Evolutionary conservation across 2,329 filamentous ascomycete species (phyloP).

Genomic region (Alternaria triticimaculans): DNA sequence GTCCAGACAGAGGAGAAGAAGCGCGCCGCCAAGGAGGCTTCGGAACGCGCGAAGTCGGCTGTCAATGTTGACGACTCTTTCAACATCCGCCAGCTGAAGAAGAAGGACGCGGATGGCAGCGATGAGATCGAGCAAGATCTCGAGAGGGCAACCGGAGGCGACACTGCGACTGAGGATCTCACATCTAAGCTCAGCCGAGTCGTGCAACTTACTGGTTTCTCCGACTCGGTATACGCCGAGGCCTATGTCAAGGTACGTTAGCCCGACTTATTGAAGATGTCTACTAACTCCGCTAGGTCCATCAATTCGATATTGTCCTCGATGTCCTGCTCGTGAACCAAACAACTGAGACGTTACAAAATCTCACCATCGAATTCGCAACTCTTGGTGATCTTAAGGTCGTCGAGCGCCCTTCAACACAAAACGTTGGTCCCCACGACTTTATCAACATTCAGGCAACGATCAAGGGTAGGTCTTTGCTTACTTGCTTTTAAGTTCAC

Average conservation of each 20-base stretch:
- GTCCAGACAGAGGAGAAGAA: slow-evolving; percentile 98
- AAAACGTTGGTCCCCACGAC: slow-evolving; percentile 93
- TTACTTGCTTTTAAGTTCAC: background rate
- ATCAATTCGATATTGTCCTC: slow-evolving; percentile 97
- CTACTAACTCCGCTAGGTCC: slow-evolving; percentile 57
- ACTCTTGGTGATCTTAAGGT: slow-evolving; percentile 97
- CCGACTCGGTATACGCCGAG: slow-evolving; percentile 97
- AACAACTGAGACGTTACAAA: slow-evolving; percentile 94
- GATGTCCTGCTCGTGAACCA: slow-evolving; percentile 98
- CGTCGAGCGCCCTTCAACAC: slow-evolving; percentile 92
- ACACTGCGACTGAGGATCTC: slow-evolving; percentile 81
- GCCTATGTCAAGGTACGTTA: slow-evolving; percentile 84
- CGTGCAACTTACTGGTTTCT: slow-evolving; percentile 97
- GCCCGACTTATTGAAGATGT: background rate
- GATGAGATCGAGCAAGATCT: slow-evolving; percentile 90
- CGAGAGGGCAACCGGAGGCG: slow-evolving; percentile 92
- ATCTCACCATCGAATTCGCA: slow-evolving; percentile 97
- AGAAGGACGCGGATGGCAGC: slow-evolving; percentile 79
- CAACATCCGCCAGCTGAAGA: slow-evolving; percentile 87
- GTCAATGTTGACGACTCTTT: slow-evolving; percentile 96
- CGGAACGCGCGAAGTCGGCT: slow-evolving; percentile 90
- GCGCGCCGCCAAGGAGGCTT: slow-evolving; percentile 90
- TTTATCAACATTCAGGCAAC: slow-evolving; percentile 99
- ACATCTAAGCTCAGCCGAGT: slow-evolving; percentile 94
- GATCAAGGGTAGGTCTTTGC: slow-evolving; percentile 79